These are phyloP conservation scores for Leccinum ochraceum DNA, from an alignment of 768 basidiomycete genomes.

Conservation along the genomic window DNA sequence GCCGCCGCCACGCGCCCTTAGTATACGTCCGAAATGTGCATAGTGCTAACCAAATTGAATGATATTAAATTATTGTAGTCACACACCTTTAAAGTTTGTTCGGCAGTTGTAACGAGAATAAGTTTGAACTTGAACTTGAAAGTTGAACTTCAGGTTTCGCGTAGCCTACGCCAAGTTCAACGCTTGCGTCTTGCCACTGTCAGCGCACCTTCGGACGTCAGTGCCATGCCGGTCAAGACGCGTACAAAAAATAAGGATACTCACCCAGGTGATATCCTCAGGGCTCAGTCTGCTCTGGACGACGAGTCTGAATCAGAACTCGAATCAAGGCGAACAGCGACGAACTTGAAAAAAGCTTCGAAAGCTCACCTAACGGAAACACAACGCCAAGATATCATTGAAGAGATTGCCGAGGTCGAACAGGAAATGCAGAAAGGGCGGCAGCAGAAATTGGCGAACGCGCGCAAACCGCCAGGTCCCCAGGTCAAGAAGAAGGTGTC, in stretches of 20 bases:
- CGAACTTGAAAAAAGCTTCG: background rate
- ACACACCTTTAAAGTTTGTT: too few relatives aligned
- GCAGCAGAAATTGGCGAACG: background rate
- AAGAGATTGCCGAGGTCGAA: background rate
- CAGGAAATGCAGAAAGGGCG: background rate
- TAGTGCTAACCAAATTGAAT: too few relatives aligned
- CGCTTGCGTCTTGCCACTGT: too few relatives aligned
- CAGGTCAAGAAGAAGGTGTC: background rate
- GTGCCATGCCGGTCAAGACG: background rate
- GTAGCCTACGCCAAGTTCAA: too few relatives aligned
- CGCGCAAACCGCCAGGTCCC: background rate
- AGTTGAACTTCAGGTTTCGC: too few relatives aligned
- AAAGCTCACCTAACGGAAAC: too few relatives aligned
- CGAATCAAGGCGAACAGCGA: background rate
- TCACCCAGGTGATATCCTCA: background rate
- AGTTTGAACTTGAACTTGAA: too few relatives aligned
- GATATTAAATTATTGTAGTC: too few relatives aligned
- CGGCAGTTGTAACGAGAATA: too few relatives aligned
- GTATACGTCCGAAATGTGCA: too few relatives aligned
- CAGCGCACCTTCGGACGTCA: background rate
- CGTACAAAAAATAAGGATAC: background rate
- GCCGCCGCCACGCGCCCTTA: too few relatives aligned
- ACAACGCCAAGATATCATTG: background rate
- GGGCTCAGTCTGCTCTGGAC: too few relatives aligned
- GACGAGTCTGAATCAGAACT: background rate